A percentile compares a stretch with the other conserved stretches of the same genome.
These are phyloP conservation scores for Polytrichum commune DNA, from an alignment of 225 moss, liverwort and hornwort genomes.

Conservation along the genomic window DNA sequence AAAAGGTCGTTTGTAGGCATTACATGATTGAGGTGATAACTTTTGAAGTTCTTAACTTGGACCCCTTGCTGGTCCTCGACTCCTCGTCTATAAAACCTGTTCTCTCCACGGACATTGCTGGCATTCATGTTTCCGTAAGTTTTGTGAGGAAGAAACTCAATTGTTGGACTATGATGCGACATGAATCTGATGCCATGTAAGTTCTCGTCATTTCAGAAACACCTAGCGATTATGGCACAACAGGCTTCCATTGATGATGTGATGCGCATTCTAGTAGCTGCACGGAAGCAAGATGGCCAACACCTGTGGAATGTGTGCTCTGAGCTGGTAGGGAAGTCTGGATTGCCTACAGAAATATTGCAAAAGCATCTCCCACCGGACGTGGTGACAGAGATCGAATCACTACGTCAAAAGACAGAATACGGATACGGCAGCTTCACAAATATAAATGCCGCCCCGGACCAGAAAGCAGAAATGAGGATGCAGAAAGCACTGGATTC, in stretches of 20 bases:
- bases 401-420: slow-evolving; percentile 15
- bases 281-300: slow-evolving; percentile 19
- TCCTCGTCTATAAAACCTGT: background rate
- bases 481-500: slow-evolving; percentile 27
- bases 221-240: slow-evolving; percentile 22
- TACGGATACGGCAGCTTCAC: background rate
- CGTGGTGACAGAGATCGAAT: slow-evolving; percentile 25
- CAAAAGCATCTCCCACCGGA: slow-evolving; percentile 25
- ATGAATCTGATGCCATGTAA: background rate
- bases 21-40: background rate
- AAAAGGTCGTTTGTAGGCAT: background rate
- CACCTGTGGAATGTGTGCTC: slow-evolving; percentile 26
- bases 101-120: background rate
- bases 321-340: slow-evolving; percentile 24
- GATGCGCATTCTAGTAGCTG: slow-evolving; percentile 26
- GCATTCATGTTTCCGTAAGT: background rate
- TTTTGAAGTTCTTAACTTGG: background rate
- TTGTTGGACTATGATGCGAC: background rate
- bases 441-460: background rate
- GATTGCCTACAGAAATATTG: slow-evolving; percentile 17
- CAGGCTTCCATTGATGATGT: slow-evolving; percentile 30
- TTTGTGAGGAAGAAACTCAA: background rate
- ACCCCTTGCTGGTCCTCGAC: background rate
- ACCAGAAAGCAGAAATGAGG: slow-evolving; percentile 10
- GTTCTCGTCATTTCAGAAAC: slow-evolving; percentile 14